Evolutionary conservation across 495 filamentous ascomycete genomes (phyloP), one percentile per base, ranked within the genome.

Genomic region (Aspergillus cristatus): DNA sequence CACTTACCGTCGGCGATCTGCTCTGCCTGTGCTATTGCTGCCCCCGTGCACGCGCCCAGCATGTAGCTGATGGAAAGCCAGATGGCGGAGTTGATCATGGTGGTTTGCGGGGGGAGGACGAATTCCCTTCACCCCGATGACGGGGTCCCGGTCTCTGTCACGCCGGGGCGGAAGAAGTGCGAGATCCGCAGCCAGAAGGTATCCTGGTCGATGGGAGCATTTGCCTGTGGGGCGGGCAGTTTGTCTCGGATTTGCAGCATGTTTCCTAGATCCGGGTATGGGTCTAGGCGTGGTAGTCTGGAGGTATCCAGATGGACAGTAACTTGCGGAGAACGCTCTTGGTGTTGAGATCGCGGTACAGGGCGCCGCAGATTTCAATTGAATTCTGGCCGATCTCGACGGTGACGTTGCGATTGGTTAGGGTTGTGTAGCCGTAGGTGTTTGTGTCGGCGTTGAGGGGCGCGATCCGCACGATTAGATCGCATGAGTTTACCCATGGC

Each of bases 41-140:
- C 64, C 25, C 72, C 67, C 18, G 72, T 53, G n/a, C 58, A 59
- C 6, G 67, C 66, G 8, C 60, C 63, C 11, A 72, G 51, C 62
- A 67, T 71, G 49, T 65, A 64, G 0, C 70, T 69, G 24, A 70
- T 65, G 0, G 65, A 68, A 2, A 63, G 51, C 57, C 61, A 70
- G 29, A 58, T 65, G 1, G 54, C 51, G 14, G 60, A 55, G 24
- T 44, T 45, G 41, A 72, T 56, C 35, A 66, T 34, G 7, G 43
- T 48, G 7, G 53, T 37, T 16, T 57, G 38, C 1, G 49, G 26
- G 0, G 61, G 60, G 0, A 68, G 47, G 12, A 39, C 48, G 35
- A 61, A 54, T 7, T 44, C 16, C 3, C 57, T 48, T 26, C 55
- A 46, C 7, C 64, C 64, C 40, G 57, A 54, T 2, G 48, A 34